These are phyloP conservation scores for Gossypium davidsonii DNA, from an alignment of 441 rosid genomes.

Conservation along the genomic window DNA sequence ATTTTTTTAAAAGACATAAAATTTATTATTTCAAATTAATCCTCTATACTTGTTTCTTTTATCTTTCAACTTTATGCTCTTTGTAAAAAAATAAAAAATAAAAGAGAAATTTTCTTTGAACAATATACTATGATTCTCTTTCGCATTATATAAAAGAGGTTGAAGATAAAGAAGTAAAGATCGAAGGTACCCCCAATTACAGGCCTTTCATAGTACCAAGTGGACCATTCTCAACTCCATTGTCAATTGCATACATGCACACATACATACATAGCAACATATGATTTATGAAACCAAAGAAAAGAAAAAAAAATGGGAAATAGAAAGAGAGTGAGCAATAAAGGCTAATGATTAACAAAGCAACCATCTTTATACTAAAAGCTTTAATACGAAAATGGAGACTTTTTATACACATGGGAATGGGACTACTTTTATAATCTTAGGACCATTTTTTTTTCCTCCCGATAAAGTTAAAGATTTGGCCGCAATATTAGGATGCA, in stretches of 20 bases:
- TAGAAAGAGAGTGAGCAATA: not conserved
- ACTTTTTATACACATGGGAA: not conserved
- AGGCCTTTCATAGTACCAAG: not conserved
- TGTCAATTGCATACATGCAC: not conserved
- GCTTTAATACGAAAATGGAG: not conserved
- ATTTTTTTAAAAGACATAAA: too few species aligned
- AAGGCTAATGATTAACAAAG: not conserved
- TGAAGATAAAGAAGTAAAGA: not conserved
- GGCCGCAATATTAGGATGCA: too few species aligned
- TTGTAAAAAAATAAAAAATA: too few species aligned
- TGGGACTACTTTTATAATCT: not conserved
- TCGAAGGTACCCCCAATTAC: not conserved
- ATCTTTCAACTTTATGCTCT: too few species aligned
- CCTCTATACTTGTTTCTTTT: too few species aligned
- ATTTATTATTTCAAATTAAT: too few species aligned
- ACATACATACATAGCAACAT: not conserved
- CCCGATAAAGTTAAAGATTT: too few species aligned
- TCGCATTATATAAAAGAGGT: not conserved
- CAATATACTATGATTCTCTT: not conserved
- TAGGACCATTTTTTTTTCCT: not conserved
- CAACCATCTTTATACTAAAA: not conserved
- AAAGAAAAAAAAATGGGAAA: not conserved
- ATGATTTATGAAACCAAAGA: not conserved
- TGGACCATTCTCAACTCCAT: conserved; percentile 4
- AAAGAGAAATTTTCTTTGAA: too few species aligned